phyloP scores from a whole-genome alignment of 106 monocot genomes.

The Acorus gramineus region DNA sequence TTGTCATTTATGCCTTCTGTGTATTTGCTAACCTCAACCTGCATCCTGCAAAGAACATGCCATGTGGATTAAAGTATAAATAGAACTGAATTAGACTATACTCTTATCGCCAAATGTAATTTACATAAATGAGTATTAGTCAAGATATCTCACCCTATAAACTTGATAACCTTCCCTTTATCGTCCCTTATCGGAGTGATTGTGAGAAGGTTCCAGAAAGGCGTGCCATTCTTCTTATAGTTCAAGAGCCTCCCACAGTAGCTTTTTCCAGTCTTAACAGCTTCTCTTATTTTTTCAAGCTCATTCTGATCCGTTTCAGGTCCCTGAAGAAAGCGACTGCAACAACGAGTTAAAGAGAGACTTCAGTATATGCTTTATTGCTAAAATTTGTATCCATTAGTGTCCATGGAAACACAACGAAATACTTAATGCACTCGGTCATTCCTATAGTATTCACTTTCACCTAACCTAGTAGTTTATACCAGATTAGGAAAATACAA shows the following conservation, averaged over 20 bases:
- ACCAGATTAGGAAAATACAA: too few relatives aligned
- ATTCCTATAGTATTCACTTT: too few relatives aligned
- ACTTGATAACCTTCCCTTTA: slow-evolving; percentile 68
- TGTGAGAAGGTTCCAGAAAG: slow-evolving; percentile 96
- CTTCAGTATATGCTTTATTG: background rate
- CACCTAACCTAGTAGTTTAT: too few relatives aligned
- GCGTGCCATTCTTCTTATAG: slow-evolving; percentile 80
- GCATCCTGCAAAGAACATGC: slow-evolving; percentile 50
- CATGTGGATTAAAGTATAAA: too few relatives aligned
- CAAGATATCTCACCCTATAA: slow-evolving; percentile 56
- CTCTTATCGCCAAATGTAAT: too few relatives aligned
- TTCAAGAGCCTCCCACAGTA: slow-evolving; percentile 91
- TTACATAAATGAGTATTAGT: background rate
- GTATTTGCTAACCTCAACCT: slow-evolving; percentile 96
- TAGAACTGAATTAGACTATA: too few relatives aligned
- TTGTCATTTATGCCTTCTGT: slow-evolving; percentile 83
- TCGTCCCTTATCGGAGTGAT: slow-evolving; percentile 76
- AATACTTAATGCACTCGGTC: too few relatives aligned
- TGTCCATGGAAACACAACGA: too few relatives aligned
- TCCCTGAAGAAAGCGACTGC: slow-evolving; percentile 96
- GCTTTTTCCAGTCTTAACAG: slow-evolving; percentile 58
- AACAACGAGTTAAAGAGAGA: slow-evolving; percentile 2
- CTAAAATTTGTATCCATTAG: too few relatives aligned
- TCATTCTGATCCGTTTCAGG: slow-evolving; percentile 66
- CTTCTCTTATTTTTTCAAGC: slow-evolving; percentile 70